Evolutionary conservation across 1,284 basidiomycete genomes (phyloP).

Genomic region (Boletus mariae): DNA sequence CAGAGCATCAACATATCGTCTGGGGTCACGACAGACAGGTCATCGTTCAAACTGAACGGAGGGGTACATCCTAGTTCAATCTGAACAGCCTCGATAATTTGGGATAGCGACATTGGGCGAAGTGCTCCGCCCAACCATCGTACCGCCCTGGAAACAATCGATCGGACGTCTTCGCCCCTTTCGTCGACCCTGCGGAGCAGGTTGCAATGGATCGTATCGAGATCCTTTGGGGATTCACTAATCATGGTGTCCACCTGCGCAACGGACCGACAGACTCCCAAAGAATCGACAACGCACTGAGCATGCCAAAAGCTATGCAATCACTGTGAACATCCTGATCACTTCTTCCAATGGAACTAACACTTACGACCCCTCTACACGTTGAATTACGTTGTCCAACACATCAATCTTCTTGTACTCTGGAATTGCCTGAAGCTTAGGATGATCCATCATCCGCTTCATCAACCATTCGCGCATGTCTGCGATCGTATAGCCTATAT

Average conservation of each 20-base stretch:
- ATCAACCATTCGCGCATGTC: constrained; percentile 29
- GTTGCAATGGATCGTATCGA: constrained; percentile 22
- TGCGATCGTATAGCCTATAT: constrained; percentile 14
- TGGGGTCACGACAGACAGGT: constrained; percentile 23
- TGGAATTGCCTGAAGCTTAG: constrained; percentile 24
- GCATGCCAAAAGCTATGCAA: constrained; percentile 26
- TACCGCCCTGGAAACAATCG: constrained; percentile 25
- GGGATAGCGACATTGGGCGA: constrained; percentile 27
- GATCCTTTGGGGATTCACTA: constrained; percentile 16
- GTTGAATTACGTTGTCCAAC: constrained; percentile 13
- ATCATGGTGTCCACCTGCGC: constrained; percentile 24
- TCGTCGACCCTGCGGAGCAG: constrained; percentile 24
- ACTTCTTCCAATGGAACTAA: not conserved
- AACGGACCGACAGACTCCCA: constrained; percentile 25
- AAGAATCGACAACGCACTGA: constrained; percentile 27
- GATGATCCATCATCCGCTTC: constrained; percentile 25
- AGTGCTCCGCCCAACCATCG: constrained; percentile 29
- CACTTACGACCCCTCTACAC: constrained; percentile 23
- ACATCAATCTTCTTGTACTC: constrained; percentile 24
- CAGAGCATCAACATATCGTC: constrained; percentile 29
- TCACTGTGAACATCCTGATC: constrained; percentile 1
- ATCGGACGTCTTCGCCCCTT: constrained; percentile 24
- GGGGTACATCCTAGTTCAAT: constrained; percentile 23
- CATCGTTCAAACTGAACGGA: constrained; percentile 26
- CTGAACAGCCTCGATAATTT: constrained; percentile 31